Evolutionary conservation across 805 yeast genomes (phyloP), one percentile per base, ranked within the genome.

Genomic region (Torulaspora gathmanii): DNA sequence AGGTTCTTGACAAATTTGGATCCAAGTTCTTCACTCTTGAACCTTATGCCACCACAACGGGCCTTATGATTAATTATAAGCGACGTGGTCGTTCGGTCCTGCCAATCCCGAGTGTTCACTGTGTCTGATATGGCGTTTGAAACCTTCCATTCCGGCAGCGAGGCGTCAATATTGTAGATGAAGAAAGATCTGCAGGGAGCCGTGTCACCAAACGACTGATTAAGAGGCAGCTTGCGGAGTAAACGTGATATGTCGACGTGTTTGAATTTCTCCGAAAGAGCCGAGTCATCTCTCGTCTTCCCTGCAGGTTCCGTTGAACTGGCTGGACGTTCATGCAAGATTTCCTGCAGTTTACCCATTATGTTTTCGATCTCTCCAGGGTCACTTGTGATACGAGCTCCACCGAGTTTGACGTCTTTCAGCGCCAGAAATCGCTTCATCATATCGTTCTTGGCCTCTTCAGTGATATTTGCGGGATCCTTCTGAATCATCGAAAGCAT

Each of bases 401-500:
- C 72, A 9, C 72, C 72, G 4, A 69, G 40, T 42, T 61, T 63
- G 13, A 51, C 72, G 43, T 72, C 74, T 44, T 77, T 73, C 48
- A 74, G 71, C 2, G 86, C 83, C 41, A 75, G 68, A 54, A 76
- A 83, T 30, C 78, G 65, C 59, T 76, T 77, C 44, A 80, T 71
- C 54, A 80, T 70, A 29, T 76, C 71, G 59, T 77, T 72, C 57
- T 77, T 61, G 37, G 79, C 74, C 59, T 78, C 71, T 22, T 62
- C 56, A 1, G 68, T 67, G 26, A 50, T 53, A 29, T 58, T 61
- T 2, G 63, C 46, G 40, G 64, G 51, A 20, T 67, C 71, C 12
- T 73, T 68, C 12, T 82, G 82, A 2, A 90, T 83, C 74, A 87
- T 72, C 54, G 80, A 79, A 55, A 89, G 63, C 3, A 95, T 86